Evolutionary conservation across 345 rosid species (phyloP).

Genomic region (Hevea brasiliensis): DNA sequence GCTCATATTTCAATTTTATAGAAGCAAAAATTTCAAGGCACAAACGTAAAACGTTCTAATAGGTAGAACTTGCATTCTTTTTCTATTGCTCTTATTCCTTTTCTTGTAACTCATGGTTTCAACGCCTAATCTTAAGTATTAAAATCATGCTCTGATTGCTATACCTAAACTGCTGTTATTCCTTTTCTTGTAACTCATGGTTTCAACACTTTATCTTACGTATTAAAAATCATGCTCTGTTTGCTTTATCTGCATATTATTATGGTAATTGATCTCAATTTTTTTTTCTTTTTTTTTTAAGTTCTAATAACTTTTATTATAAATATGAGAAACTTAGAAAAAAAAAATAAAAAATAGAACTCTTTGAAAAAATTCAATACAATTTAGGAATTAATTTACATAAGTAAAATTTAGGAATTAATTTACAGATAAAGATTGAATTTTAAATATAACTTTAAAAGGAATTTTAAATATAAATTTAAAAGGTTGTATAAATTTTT

Average conservation of each 20-base stretch:
- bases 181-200: not conserved
- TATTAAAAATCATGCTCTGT: no score
- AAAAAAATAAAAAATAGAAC: no score
- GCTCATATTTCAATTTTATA: constrained; percentile 30
- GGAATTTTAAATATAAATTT: no score
- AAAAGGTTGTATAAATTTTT: no score
- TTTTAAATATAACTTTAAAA: no score
- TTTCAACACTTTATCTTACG: not conserved
- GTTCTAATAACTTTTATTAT: no score
- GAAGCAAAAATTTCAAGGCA: constrained; percentile 47
- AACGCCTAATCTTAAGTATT: not conserved
- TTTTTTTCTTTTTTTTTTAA: no score
- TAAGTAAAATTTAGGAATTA: no score
- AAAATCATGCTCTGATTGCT: not conserved
- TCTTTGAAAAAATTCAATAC: no score
- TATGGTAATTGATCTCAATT: not conserved
- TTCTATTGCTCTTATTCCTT: not conserved
- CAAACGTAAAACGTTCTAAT: constrained; percentile 47
- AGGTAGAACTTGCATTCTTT: constrained; percentile 33
- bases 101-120: not conserved
- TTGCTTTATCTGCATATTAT: not conserved
- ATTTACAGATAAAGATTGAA: no score
- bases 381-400: no score
- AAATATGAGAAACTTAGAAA: no score
- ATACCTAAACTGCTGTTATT: not conserved